These are phyloP conservation scores for Erucastrum elatum DNA, from an alignment of 345 rosid species.

Conservation along the genomic window DNA sequence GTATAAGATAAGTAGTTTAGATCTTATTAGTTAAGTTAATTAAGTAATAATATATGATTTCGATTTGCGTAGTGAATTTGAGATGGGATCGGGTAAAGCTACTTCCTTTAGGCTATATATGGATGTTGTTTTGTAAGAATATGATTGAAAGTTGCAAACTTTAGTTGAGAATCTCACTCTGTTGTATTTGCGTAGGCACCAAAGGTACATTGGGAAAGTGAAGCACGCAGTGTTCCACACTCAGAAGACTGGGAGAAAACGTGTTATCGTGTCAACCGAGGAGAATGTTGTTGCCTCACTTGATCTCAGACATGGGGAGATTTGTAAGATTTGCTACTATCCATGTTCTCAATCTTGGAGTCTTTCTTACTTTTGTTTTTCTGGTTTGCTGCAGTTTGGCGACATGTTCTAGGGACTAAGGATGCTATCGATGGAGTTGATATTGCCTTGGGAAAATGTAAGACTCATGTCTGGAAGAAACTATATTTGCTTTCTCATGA, in stretches of 20 bases:
- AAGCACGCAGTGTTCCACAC: constrained; percentile 94
- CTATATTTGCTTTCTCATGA: constrained; percentile 9
- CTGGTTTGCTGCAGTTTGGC: constrained; percentile 67
- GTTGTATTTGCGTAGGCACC: constrained; percentile 64
- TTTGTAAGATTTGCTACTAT: constrained; percentile 52
- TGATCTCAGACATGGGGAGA: constrained; percentile 93
- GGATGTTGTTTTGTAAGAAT: background rate
- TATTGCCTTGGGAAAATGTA: constrained; percentile 90
- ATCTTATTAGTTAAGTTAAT: constrained; percentile 9
- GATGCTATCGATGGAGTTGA: constrained; percentile 76
- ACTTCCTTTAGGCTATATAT: background rate
- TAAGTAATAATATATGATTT: background rate
- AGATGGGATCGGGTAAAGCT: constrained; percentile 28
- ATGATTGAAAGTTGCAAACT: background rate
- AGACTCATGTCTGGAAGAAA: background rate
- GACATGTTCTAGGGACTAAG: constrained; percentile 76
- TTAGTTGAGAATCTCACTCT: background rate
- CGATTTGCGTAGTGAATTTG: background rate
- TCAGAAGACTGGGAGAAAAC: constrained; percentile 93
- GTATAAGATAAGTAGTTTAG: background rate
- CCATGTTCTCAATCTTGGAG: too few species aligned
- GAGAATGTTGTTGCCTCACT: constrained; percentile 93
- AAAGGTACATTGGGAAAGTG: constrained; percentile 86
- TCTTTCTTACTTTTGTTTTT: too few species aligned
- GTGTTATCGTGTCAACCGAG: constrained; percentile 87